A percentile compares a stretch with the other conserved stretches of the same genome.
phyloP scores from a whole-genome alignment of 129 eudicot species.

The Artemisia annua region DNA sequence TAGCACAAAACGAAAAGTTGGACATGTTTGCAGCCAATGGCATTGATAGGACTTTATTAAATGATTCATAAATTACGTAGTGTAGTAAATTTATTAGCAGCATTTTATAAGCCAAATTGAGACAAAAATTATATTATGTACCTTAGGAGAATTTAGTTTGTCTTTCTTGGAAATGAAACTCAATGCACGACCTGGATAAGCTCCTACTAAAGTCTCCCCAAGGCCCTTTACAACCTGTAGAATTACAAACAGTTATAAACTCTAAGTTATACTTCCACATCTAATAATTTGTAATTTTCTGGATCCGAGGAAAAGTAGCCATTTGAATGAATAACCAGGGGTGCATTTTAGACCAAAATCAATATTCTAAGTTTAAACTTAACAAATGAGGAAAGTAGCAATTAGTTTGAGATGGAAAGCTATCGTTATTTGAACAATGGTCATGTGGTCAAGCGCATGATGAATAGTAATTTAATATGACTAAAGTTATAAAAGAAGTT shows the following conservation, averaged over 20 bases:
- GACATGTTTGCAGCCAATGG: background rate
- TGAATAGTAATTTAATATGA: background rate
- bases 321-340: background rate
- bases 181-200: slow-evolving; percentile 80
- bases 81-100: background rate
- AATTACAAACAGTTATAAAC: slow-evolving; percentile 14
- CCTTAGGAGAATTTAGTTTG: slow-evolving; percentile 83
- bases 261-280: background rate
- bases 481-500: slow-evolving; percentile 15
- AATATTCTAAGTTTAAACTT: background rate
- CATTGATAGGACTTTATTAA: background rate
- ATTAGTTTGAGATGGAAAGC: background rate
- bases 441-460: too few relatives aligned
- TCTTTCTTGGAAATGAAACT: slow-evolving; percentile 81
- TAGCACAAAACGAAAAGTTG: background rate
- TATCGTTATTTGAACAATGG: background rate
- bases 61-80: background rate
- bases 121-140: slow-evolving; percentile 20
- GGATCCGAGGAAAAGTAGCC: slow-evolving; percentile 3
- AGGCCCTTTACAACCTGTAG: slow-evolving; percentile 89
- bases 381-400: background rate
- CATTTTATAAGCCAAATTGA: background rate
- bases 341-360: slow-evolving; percentile 9
- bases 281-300: background rate
- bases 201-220: slow-evolving; percentile 86